phyloP scores from a whole-genome alignment of 2,329 filamentous ascomycete species.

The Xylaria polymorpha region DNA sequence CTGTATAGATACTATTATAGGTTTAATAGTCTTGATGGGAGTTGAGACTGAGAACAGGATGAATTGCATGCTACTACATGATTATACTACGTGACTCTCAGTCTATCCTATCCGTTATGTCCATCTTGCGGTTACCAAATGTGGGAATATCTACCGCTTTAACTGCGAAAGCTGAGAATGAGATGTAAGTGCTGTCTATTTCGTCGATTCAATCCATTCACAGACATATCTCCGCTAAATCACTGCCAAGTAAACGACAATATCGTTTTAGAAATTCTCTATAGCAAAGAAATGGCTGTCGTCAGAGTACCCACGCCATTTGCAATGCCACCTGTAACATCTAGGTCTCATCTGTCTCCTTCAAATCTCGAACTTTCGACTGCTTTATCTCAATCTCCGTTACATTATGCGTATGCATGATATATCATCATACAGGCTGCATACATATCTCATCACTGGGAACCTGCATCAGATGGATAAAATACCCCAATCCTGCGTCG shows the following conservation, averaged over 20 bases:
- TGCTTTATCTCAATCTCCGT: background rate
- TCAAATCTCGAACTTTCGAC: background rate
- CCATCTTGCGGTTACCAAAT: background rate
- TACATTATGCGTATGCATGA: background rate
- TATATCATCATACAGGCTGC: background rate
- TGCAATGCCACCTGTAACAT: background rate
- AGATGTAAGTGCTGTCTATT: constrained; percentile 6
- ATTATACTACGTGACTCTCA: background rate
- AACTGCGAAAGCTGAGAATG: background rate
- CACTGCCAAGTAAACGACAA: background rate
- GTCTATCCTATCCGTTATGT: background rate
- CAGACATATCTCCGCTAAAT: background rate
- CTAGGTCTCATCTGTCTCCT: too few species aligned
- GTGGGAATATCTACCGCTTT: background rate
- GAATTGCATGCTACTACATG: constrained; percentile 1
- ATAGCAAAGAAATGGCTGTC: background rate
- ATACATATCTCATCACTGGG: background rate
- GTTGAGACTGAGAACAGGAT: background rate
- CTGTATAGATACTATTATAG: constrained; percentile 43
- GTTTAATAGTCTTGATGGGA: background rate
- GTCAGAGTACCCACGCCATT: too few species aligned
- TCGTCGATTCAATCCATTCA: background rate
- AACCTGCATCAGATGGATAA: background rate
- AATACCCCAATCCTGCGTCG: background rate
- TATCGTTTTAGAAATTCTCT: background rate